Conservation (phyloP, 2,329 filamentous ascomycete species). For the Sporothrix brasiliensis region DNA sequence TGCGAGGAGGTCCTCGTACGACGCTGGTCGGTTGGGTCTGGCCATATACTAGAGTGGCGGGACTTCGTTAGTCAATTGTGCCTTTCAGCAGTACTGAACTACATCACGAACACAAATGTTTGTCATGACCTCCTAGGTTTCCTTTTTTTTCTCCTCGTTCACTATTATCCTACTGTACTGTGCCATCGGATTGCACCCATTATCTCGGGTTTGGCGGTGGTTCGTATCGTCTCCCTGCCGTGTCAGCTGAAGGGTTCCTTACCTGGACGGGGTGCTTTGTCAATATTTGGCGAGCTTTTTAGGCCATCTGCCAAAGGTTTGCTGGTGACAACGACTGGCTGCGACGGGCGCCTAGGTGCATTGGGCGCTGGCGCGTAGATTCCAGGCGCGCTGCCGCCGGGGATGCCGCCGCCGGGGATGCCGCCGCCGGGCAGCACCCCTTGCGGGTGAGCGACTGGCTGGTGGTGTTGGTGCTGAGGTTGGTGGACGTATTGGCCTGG, state of each 20-base stretch:
- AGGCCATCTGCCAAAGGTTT: constrained; percentile 33
- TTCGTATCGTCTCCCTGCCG: background rate
- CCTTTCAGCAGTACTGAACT: background rate
- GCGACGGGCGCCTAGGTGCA: constrained; percentile 41
- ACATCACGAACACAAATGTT: constrained; percentile 39
- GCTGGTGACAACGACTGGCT: constrained; percentile 38
- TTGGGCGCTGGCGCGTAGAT: background rate
- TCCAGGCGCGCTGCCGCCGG: background rate
- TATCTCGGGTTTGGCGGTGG: background rate
- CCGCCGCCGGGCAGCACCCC: background rate
- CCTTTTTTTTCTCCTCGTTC: background rate
- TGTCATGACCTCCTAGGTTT: constrained; percentile 36
- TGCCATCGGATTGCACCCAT: background rate
- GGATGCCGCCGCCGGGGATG: background rate
- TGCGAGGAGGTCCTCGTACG: constrained; percentile 58
- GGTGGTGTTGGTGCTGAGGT: background rate
- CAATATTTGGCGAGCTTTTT: constrained; percentile 49
- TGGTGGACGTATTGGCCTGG: background rate
- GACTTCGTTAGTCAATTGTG: background rate
- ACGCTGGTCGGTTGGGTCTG: background rate
- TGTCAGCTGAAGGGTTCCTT: background rate
- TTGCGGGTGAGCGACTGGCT: background rate
- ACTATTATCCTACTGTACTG: constrained; percentile 38
- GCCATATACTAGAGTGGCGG: background rate
- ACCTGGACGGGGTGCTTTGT: constrained; percentile 41